Conservation (phyloP, 805 yeast genomes). For the Ascoidea rubescens region DNA sequence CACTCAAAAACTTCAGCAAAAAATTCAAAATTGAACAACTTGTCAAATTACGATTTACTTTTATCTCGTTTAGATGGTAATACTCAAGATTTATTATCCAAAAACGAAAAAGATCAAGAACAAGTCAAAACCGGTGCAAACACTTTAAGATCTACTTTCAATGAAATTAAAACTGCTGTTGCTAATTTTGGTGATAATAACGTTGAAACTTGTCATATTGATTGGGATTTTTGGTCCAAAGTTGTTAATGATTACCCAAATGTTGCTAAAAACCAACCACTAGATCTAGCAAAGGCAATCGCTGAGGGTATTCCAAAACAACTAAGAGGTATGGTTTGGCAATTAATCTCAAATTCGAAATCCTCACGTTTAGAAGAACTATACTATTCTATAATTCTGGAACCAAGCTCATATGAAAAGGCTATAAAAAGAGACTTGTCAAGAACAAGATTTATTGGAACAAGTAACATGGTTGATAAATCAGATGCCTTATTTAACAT, state of each 20-base stretch:
- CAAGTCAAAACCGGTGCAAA: constrained; percentile 33
- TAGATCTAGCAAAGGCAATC: constrained; percentile 44
- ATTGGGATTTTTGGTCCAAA: constrained; percentile 82
- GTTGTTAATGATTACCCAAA: constrained; percentile 67
- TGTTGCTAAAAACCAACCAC: constrained; percentile 50
- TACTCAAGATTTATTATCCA: constrained; percentile 32
- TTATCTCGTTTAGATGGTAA: constrained; percentile 46
- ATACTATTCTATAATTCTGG: constrained; percentile 32
- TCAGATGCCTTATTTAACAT: constrained; percentile 56
- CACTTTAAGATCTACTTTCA: constrained; percentile 22
- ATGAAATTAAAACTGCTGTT: constrained; percentile 12
- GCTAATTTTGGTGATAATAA: constrained; percentile 5
- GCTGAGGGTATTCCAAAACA: constrained; percentile 73
- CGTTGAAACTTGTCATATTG: constrained; percentile 24
- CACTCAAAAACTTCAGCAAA: background rate
- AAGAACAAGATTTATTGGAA: constrained; percentile 70
- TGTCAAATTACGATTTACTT: constrained; percentile 37
- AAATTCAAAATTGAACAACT: background rate
- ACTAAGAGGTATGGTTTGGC: constrained; percentile 88
- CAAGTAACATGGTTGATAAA: constrained; percentile 35
- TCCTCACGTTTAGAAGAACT: constrained; percentile 46
- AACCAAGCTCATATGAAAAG: constrained; percentile 42
- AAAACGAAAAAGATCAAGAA: constrained; percentile 37
- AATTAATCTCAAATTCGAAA: constrained; percentile 69
- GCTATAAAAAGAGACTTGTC: constrained; percentile 71